A percentile compares a stretch with the other conserved stretches of the same genome.
Conservation (phyloP, 2,329 filamentous ascomycete genomes). For the Xylaria sp. region DNA sequence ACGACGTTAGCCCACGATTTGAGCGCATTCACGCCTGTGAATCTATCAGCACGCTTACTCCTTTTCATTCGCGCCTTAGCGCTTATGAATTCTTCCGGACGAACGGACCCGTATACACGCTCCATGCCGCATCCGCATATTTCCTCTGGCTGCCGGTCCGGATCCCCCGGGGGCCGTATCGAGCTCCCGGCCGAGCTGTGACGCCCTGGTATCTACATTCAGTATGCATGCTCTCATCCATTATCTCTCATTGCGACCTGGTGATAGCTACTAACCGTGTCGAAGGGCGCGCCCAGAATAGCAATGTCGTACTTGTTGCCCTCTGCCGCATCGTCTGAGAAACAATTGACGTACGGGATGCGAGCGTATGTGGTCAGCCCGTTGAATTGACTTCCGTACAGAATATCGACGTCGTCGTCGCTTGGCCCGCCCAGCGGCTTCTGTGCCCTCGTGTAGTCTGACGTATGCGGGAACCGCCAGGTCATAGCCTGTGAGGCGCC, state of each 20-base stretch:
- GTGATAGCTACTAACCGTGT: constrained; percentile 45
- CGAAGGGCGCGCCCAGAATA: constrained; percentile 56
- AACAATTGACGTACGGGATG: constrained; percentile 64
- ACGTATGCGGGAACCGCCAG: constrained; percentile 34
- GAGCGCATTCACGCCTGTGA: constrained; percentile 65
- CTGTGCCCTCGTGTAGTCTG: constrained; percentile 20
- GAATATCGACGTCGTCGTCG: constrained; percentile 47
- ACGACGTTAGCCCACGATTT: constrained; percentile 74
- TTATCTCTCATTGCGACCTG: background rate
- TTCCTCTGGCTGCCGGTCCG: constrained; percentile 42
- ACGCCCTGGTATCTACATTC: constrained; percentile 32
- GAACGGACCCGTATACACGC: constrained; percentile 53
- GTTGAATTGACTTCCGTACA: constrained; percentile 49
- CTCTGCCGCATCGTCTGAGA: constrained; percentile 52
- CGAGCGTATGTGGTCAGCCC: constrained; percentile 71
- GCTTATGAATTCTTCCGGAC: background rate
- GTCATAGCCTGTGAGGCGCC: constrained; percentile 11
- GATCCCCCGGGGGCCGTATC: constrained; percentile 44
- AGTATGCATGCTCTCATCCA: background rate
- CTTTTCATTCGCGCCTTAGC: background rate
- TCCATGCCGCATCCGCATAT: constrained; percentile 41
- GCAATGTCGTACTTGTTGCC: constrained; percentile 61
- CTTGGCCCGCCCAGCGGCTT: constrained; percentile 21
- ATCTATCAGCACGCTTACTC: background rate
- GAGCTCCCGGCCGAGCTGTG: constrained; percentile 44